Evolutionary conservation across 495 filamentous ascomycete species (phyloP).

Genomic region (Podospora australis): DNA sequence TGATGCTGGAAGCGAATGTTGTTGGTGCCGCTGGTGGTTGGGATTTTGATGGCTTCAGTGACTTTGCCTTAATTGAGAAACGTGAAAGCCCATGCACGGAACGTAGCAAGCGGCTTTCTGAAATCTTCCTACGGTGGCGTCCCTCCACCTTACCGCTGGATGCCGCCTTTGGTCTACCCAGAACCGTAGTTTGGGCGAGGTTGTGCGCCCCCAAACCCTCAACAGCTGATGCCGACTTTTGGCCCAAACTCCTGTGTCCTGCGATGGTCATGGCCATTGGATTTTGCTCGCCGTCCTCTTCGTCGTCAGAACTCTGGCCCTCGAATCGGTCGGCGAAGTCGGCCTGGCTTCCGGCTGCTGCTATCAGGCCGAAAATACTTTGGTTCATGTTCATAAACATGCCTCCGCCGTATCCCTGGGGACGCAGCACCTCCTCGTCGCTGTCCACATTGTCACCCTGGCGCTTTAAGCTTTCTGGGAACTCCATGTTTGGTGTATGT

Average conservation of each 20-base stretch:
- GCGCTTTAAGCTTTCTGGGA: constrained; percentile 72
- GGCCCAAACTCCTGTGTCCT: constrained; percentile 8
- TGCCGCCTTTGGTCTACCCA: constrained; percentile 21
- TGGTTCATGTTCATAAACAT: constrained; percentile 78
- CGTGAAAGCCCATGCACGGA: constrained; percentile 49
- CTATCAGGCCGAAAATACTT: constrained; percentile 88
- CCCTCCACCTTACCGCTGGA: constrained; percentile 20
- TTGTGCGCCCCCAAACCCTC: constrained; percentile 10
- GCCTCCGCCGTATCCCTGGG: constrained; percentile 44
- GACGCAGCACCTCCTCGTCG: constrained; percentile 67
- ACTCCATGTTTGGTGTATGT: constrained; percentile 57
- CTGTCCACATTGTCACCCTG: constrained; percentile 53
- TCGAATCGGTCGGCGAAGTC: constrained; percentile 79
- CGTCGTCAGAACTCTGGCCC: constrained; percentile 59
- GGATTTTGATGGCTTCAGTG: constrained; percentile 23
- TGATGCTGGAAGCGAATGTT: constrained; percentile 3
- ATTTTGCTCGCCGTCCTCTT: constrained; percentile 16
- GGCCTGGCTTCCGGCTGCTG: constrained; percentile 74
- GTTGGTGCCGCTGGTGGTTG: constrained; percentile 15
- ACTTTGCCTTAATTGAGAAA: constrained; percentile 32
- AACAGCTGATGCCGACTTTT: constrained; percentile 2
- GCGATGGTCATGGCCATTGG: constrained; percentile 28
- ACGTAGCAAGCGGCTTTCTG: constrained; percentile 54
- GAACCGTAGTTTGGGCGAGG: constrained; percentile 32
- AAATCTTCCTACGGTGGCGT: constrained; percentile 51